Evolutionary conservation across 495 filamentous ascomycete genomes (phyloP), one percentile per base, ranked within the genome.

Genomic region (Aspergillus cristatus): DNA sequence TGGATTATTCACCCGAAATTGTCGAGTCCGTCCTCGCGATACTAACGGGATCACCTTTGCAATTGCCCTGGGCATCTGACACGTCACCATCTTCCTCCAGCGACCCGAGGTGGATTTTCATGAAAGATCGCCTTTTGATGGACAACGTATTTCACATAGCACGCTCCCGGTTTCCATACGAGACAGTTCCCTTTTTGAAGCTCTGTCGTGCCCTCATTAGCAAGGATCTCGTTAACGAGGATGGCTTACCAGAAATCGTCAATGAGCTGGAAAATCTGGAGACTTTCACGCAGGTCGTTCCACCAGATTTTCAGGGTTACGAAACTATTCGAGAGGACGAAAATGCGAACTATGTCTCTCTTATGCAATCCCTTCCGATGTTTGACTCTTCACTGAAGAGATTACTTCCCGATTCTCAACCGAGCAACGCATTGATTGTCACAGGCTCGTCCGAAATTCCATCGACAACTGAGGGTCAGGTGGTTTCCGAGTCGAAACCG

Each of bases 291-390:
- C 75, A 88, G 38, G 61, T 70, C 12, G 57, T 93, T 10, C 78
- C 84, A 20, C 51, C 67, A 0, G 55, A 66, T 32, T 94, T 83
- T 48, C 62, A 57, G 18, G 78, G 72, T 7, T 94, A 94, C 49
- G 70, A 79, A 40, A 76, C 82, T 3, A 75, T 81, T 18, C 75
- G 78, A 28, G 88, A 94, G 51, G 86, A 94, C 45, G 86, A 94
- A 32, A 86, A 91, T 47, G 74, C 72, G 24, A 86, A 87, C 46
- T 71, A 57, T 37, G 67, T 71, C 7, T 53, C 55, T n/a, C 51
- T 71, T 18, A 49, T 54, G 20, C 49, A 63, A 25, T 43, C 65
- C 16, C 50, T 71, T 3, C 60, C 61, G 16, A 68, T 70, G 64
- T 49, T 68, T 6, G 54, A 54, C 1, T 44, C 45, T 8, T 32